Evolutionary conservation across 2,329 filamentous ascomycete species (phyloP), one percentile per base, ranked within the genome.

Genomic region (Aureobasidium leucospermi): DNA sequence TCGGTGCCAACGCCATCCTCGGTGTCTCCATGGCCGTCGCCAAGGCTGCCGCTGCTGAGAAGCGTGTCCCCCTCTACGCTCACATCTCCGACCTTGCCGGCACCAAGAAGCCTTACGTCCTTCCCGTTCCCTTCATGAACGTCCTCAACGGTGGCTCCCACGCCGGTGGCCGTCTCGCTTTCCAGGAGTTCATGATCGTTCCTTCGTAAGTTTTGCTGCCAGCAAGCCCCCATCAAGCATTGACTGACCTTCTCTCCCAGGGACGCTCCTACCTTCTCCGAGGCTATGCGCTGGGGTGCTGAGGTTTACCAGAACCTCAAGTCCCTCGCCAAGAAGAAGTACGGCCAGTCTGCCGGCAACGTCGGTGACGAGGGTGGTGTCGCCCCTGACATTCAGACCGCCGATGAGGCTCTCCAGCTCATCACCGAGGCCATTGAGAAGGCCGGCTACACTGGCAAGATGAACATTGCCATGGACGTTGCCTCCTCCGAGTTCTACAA

Each of bases 401-500:
- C 94, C 65, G 89, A 95, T 75, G 94, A 99, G 83, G 94, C 95
- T 67, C 89, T 99, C 64, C 89, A 96, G 76, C 87, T 99, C 73
- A 97, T 99, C 80, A 88, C 87, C 67, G 89, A 91, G 52, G 87
- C 94, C 73, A 99, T 99, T 67, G 90, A 96, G 79, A 79, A 91
- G 79, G 89, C 93, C 67, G 94, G 94, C 68, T 97, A 99, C 84
- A 91, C 88, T 62, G 94, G 93, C 77, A 82, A 94, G 84, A 87
- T 99, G 76, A 90, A 96, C 78, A 99, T 99, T 71, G 94, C 94
- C 75, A 96, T 99, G 91, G 94, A 99, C 73, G 93, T 97, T 74
- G 94, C 94, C 67, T 96, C 94, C 66, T 96, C 89, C 82, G 94
- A 99, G 79, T 99, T 99, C 85, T 99, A 99, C 88, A 97, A 97